Conservation (phyloP, 2,329 filamentous ascomycete species). For the Nemania sp. region DNA sequence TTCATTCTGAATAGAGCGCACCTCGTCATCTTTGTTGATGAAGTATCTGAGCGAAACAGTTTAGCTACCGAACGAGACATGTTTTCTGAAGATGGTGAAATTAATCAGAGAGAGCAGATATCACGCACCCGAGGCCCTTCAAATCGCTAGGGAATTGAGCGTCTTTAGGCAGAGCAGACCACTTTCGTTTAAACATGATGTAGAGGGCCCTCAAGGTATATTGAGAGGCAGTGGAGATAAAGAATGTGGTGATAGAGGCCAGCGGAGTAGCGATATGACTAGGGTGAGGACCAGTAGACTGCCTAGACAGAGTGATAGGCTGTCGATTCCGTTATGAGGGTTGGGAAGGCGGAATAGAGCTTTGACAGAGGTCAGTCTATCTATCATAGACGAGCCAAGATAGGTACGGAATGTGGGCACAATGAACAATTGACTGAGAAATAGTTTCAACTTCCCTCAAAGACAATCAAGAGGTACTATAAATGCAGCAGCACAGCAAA, state of each 20-base stretch:
- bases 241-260: background rate
- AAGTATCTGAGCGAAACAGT: slow-evolving; percentile 65
- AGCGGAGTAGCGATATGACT: no score
- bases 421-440: no score
- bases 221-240: background rate
- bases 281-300: no score
- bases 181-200: slow-evolving; percentile 75
- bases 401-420: no score
- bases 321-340: no score
- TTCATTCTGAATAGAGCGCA: slow-evolving; percentile 70
- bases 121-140: slow-evolving; percentile 68
- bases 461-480: no score
- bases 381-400: no score
- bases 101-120: background rate
- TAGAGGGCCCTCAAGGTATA: background rate
- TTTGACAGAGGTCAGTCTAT: no score
- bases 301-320: no score
- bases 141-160: slow-evolving; percentile 67
- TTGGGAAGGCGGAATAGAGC: no score
- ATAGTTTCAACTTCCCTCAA: no score
- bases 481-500: no score
- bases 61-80: background rate
- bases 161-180: slow-evolving; percentile 71
- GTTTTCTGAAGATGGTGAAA: background rate
- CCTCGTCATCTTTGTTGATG: slow-evolving; percentile 73